These are phyloP conservation scores for Dryas integrifolia DNA, from an alignment of 331 rosid species.

Conservation along the genomic window DNA sequence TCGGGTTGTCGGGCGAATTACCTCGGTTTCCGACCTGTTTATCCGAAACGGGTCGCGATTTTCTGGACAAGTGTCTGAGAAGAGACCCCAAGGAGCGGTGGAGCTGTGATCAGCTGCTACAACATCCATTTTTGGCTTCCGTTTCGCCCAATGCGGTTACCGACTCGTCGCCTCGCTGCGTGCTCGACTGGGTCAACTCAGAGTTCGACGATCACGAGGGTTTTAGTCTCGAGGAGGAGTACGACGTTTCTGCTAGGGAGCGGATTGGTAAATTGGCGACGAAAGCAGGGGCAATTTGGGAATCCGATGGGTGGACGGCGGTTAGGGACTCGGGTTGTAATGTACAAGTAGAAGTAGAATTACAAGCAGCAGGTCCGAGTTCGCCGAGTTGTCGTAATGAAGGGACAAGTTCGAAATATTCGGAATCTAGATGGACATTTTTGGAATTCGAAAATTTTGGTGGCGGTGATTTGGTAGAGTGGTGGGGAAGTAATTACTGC, in stretches of 20 bases:
- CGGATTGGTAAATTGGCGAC: slow-evolving; percentile 56
- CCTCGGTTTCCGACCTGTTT: slow-evolving; percentile 56
- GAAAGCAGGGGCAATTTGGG: slow-evolving; percentile 58
- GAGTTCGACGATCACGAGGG: slow-evolving; percentile 28
- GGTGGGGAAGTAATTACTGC: neutral
- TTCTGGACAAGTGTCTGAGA: slow-evolving; percentile 58
- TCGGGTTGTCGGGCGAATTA: slow-evolving; percentile 51
- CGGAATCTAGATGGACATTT: neutral
- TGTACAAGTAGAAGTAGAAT: slow-evolving; percentile 9
- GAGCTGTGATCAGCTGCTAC: slow-evolving; percentile 84
- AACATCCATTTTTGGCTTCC: slow-evolving; percentile 62
- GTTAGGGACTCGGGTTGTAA: slow-evolving; percentile 41
- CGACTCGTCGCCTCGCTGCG: slow-evolving; percentile 79
- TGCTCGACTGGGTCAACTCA: slow-evolving; percentile 60
- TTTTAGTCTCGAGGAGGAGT: neutral
- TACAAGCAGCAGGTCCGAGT: neutral
- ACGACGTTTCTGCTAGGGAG: slow-evolving; percentile 20
- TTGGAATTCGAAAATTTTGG: slow-evolving; percentile 7
- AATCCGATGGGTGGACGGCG: slow-evolving; percentile 55
- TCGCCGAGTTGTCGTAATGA: slow-evolving; percentile 17
- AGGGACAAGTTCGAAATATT: slow-evolving; percentile 40
- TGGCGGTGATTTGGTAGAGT: slow-evolving; percentile 15
- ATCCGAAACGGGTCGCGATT: slow-evolving; percentile 66
- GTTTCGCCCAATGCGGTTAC: slow-evolving; percentile 12
- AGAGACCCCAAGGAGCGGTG: slow-evolving; percentile 56